Conservation (phyloP, 2,329 filamentous ascomycete genomes). For the Xylariaceae sp. region DNA sequence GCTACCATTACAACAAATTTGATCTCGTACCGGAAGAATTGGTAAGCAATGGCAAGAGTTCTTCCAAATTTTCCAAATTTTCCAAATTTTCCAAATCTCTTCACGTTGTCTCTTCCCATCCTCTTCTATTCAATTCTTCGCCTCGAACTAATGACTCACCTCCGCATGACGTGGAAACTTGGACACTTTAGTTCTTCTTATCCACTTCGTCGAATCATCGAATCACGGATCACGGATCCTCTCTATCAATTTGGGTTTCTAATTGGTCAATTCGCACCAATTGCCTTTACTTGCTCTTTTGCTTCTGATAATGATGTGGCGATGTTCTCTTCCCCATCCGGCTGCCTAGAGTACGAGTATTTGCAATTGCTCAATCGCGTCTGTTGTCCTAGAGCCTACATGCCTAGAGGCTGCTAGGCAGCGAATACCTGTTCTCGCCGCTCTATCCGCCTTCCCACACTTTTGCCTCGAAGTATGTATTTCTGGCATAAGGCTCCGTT, state of each 20-base stretch:
- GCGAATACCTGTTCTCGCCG: constrained; percentile 10
- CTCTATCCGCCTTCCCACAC: constrained; percentile 22
- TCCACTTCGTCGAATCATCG: constrained; percentile 25
- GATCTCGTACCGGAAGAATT: constrained; percentile 5
- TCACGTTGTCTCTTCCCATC: neutral
- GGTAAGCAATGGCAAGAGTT: constrained; percentile 11
- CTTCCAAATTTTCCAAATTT: constrained; percentile 4
- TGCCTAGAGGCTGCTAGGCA: neutral
- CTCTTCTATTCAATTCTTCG: constrained; percentile 12
- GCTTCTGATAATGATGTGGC: constrained; percentile 12
- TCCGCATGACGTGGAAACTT: constrained; percentile 9
- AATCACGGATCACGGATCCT: constrained; percentile 19
- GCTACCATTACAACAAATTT: constrained; percentile 2
- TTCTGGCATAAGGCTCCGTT: neutral
- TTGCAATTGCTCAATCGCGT: constrained; percentile 22
- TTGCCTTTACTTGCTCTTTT: constrained; percentile 7
- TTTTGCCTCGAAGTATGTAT: too few species aligned
- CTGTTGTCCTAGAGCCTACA: constrained; percentile 5
- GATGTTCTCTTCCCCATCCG: constrained; percentile 4
- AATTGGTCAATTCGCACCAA: constrained; percentile 32
- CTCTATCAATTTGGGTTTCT: constrained; percentile 5
- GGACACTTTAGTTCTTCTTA: constrained; percentile 9
- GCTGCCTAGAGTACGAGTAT: neutral
- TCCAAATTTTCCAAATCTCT: constrained; percentile 6
- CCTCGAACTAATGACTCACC: constrained; percentile 30